Conservation (phyloP, 176 grass and related monocot genomes). For the Aegilops umbellulata region DNA sequence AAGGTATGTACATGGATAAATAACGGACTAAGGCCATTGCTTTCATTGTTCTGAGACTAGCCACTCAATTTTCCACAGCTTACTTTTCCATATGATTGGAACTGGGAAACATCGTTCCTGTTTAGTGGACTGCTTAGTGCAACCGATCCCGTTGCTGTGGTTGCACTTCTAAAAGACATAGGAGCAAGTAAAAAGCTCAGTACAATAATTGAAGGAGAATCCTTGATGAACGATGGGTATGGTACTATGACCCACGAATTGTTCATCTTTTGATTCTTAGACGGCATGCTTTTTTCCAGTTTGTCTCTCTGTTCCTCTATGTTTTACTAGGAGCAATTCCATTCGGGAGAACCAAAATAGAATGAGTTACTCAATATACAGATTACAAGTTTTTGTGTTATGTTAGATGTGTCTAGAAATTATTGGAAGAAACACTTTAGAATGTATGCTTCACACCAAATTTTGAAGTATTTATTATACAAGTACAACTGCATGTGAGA, state of each 20-base stretch:
- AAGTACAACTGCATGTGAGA: no score
- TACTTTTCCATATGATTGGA: constrained; percentile 81
- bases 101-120: constrained; percentile 89
- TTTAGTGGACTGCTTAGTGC: constrained; percentile 87
- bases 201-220: constrained; percentile 96
- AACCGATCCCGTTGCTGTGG: constrained; percentile 86
- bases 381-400: no score
- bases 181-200: constrained; percentile 91
- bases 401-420: no score
- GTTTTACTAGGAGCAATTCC: no score
- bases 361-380: no score
- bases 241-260: not conserved
- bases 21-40: no score
- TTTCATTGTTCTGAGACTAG: not conserved
- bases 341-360: no score
- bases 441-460: no score
- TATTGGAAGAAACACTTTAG: no score
- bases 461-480: no score
- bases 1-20: constrained; percentile 50
- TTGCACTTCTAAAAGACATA: constrained; percentile 85
- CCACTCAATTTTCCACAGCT: constrained; percentile 40
- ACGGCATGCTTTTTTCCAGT: not conserved
- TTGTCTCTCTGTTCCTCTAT: no score
- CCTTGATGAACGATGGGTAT: constrained; percentile 95
- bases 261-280: not conserved